Base-by-base conservation (phyloP, 352 stramenopile genomes). In the Phytophthora brassicae region DNA sequence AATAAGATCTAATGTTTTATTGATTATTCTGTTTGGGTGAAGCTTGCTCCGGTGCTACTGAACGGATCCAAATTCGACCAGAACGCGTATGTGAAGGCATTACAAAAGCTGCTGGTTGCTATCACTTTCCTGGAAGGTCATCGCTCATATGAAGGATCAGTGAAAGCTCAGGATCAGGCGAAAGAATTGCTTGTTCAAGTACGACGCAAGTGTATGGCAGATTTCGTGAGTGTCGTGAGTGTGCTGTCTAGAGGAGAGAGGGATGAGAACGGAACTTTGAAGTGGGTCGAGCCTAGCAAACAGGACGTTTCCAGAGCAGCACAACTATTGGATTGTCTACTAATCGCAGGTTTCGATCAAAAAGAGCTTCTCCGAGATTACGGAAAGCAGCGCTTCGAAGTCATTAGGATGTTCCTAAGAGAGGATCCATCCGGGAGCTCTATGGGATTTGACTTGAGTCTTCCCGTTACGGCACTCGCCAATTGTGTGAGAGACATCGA, bases 61-160 rank as follows among this genome's bases (percentile, higher is more conserved):
- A 86, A 86, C 51, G 83, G 80, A 6, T 66, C 74, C 41, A 94
- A 90, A 55, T 88, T 87, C 55, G 81, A 90, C 19, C 83, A 90
- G 49, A 64, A 83, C 13, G 75, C 86, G 38, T 92, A 92, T 47
- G 64, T 90, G 6, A 66, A 70, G 41, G 70, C 85, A 28, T 60
- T 94, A 20, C 66, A 88, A 41, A 86, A 86, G 60, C 61, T 94
- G 26, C 51, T 92, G 51, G 61, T 77, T n/a, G 74, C 83, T 0
- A 89, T 92, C 44, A 46, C 64, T 13, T 94, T 94, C 47, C 63
- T 92, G 5, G 81, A 92, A 60, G 71, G 39, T 35, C 86, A 94
- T 62, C 71, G 73, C 17, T 73, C 68, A 24, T 92, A 92, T 61
- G 83, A 92, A 77, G 81, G 86, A 9, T 92, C 81, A 3, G 60